A percentile compares a stretch with the other conserved stretches of the same genome.
Conservation (phyloP, 2,329 filamentous ascomycete genomes). For the Aspergillus novofumigatus region DNA sequence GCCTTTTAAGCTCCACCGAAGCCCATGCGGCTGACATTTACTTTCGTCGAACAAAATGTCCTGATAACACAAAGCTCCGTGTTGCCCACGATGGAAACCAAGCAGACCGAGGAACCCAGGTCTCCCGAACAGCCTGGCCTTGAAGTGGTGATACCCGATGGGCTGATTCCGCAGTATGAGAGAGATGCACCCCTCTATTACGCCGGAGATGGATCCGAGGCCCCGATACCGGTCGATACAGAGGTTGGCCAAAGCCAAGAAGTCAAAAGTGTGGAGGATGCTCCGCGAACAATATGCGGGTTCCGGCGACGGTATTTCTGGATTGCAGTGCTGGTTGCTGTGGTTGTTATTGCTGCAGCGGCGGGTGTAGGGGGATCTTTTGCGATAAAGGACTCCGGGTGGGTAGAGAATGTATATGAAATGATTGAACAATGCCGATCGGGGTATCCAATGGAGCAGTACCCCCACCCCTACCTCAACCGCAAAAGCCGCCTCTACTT, state of each 20-base stretch:
- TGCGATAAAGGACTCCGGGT: neutral
- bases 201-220: neutral
- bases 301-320: neutral
- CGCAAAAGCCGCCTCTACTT: neutral
- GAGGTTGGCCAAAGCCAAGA: neutral
- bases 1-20: neutral
- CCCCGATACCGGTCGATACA: neutral
- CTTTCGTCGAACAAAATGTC: neutral
- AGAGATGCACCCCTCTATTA: neutral
- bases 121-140: neutral
- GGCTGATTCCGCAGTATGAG: neutral
- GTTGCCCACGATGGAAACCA: neutral
- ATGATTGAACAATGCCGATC: neutral
- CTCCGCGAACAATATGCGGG: neutral
- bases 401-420: neutral
- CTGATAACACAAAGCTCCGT: neutral
- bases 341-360: neutral
- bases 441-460: neutral
- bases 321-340: neutral
- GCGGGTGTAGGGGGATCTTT: neutral
- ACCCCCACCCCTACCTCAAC: neutral
- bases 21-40: neutral
- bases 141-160: neutral
- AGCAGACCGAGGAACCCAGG: neutral
- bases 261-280: neutral